Evolutionary conservation across 1,284 basidiomycete genomes (phyloP).

Genomic region (Mrakiaceae sp.): DNA sequence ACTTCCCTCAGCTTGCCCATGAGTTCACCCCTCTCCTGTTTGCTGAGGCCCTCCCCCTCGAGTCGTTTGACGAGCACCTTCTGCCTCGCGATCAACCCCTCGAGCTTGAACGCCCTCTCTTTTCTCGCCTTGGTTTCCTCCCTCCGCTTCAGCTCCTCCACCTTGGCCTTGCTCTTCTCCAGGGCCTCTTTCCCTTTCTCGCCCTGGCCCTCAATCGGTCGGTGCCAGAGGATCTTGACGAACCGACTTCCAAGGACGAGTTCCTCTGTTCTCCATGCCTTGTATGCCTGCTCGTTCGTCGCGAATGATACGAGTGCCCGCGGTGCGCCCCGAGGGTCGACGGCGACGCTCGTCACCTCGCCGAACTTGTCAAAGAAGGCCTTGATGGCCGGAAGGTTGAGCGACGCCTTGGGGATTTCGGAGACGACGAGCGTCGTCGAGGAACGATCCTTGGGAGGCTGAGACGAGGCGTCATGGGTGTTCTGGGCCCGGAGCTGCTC

Average conservation of each 20-base stretch:
- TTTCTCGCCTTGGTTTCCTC: constrained; percentile 24
- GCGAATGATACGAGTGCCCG: constrained; percentile 75
- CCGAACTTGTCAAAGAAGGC: constrained; percentile 89
- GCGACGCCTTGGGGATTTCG: constrained; percentile 76
- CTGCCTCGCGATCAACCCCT: constrained; percentile 79
- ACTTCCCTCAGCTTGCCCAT: constrained; percentile 67
- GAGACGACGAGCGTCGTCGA: constrained; percentile 85
- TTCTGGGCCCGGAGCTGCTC: neutral
- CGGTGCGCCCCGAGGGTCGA: constrained; percentile 58
- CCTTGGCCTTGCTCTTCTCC: constrained; percentile 59
- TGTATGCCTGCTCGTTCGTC: constrained; percentile 70
- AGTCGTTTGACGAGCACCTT: constrained; percentile 69
- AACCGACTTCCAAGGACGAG: constrained; percentile 89
- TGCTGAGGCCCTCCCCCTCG: constrained; percentile 34
- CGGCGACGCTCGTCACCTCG: constrained; percentile 81
- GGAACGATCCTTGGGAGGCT: constrained; percentile 40
- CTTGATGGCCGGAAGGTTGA: constrained; percentile 66
- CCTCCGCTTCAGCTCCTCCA: constrained; percentile 47
- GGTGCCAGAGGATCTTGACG: constrained; percentile 88
- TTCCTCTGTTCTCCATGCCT: constrained; percentile 84
- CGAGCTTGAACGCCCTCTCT: constrained; percentile 57
- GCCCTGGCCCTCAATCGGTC: constrained; percentile 77
- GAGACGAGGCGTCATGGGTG: constrained; percentile 21
- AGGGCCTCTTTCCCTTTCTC: constrained; percentile 59
- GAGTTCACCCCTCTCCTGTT: constrained; percentile 67